Evolutionary conservation across 495 filamentous ascomycete species (phyloP).

Genomic region (Astrothelium macrocarpum): DNA sequence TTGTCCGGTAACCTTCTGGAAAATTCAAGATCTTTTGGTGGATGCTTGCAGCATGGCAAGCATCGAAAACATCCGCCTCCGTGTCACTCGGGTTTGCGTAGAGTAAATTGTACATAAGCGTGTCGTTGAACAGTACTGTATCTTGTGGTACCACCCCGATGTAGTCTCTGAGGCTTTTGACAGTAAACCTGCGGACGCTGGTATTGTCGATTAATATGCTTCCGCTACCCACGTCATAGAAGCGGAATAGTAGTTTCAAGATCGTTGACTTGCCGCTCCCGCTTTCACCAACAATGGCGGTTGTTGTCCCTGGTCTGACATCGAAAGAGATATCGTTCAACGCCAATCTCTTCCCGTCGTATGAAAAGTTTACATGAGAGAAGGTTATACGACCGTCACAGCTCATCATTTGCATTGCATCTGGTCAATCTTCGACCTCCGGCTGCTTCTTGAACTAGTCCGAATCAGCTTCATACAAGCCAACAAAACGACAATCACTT

Average conservation of each 20-base stretch:
- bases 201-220: conserved; percentile 73
- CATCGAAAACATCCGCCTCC: conserved; percentile 80
- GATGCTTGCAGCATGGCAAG: conserved; percentile 84
- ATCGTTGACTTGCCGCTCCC: conserved; percentile 95
- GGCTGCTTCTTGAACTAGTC: conserved; percentile 91
- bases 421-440: conserved; percentile 65
- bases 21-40: conserved; percentile 92
- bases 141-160: conserved; percentile 99
- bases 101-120: conserved; percentile 90
- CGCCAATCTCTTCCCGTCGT: conserved; percentile 79
- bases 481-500: too few relatives aligned
- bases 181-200: conserved; percentile 76
- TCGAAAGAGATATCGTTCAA: conserved; percentile 71
- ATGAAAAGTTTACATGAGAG: conserved; percentile 79
- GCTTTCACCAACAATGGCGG: conserved; percentile 89
- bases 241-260: conserved; percentile 91
- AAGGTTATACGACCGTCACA: conserved; percentile 80
- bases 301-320: conserved; percentile 82
- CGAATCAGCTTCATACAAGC: too few relatives aligned
- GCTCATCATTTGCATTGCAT: conserved; percentile 43
- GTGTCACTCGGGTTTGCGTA: conserved; percentile 83
- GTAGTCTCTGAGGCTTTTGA: conserved; percentile 79
- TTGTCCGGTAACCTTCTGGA: conserved; percentile 84
- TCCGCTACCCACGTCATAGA: conserved; percentile 74
- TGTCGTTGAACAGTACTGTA: conserved; percentile 93